Evolutionary conservation across 371 early-diverging fungal genomes (phyloP), one percentile per base, ranked within the genome.

Genomic region (Mortierella sp.): DNA sequence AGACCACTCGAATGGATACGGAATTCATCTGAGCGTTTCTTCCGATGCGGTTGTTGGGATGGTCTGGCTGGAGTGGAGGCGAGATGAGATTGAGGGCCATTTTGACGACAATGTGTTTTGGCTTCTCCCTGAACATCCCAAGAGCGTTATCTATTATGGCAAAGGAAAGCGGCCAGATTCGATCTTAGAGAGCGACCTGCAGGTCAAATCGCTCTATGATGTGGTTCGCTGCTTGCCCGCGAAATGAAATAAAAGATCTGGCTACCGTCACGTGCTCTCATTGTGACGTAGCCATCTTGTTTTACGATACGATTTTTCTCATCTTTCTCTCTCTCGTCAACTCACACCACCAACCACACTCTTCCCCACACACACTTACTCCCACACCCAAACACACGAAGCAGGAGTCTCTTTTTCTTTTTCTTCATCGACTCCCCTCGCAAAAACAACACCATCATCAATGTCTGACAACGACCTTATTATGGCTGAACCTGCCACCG

Each of bases 81-180:
- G 27, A 16, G 41, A 72, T n/a, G 65, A 74, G 16, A 43, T 81
- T 1, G 74, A 71, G 21, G 86, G 86, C 1, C 70, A 81, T 35
- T 85, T 85, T 71, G 46, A 41, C 38, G 75, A 79, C 32, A 85
- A 85, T n/a, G 79, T 72, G 11, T 72, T 85, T 60, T 85, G 86
- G 82, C 46, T 85, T 8, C 70, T 81, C 1, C 79, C 79, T 6
- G 35, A 32, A 24, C 65, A 77, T 10, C 41, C 81, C 12, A 70
- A 54, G 18, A 43, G 16, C 27, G 43, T 82, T 27, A 8, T 75
- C 21, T 81, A 74, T 29, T 46, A 76, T 32, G 76, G 82, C 21
- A 41, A n/a, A 29, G 70, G 55, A 18, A 32, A 70, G 1, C 18
- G 18, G 3, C 32, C 24, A 14, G 35, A 18, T 6, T 21, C 60